Base-by-base conservation (phyloP, 1,139 yeast genomes). In the Blastobotrys serpentis region DNA sequence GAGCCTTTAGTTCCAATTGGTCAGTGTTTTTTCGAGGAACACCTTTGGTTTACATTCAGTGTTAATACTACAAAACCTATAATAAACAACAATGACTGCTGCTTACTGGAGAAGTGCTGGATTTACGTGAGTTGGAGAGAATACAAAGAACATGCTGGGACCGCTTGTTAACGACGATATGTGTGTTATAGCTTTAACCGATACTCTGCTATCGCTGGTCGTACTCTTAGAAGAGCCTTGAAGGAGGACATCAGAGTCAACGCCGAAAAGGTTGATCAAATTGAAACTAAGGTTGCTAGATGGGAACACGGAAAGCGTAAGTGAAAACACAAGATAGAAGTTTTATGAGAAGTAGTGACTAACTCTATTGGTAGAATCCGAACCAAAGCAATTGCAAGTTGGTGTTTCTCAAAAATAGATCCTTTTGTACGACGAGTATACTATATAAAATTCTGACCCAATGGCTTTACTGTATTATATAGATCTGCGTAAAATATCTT, bases 151-250 rank as follows among this genome's bases (percentile, higher is more conserved):
- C n/a, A n/a, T n/a, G n/a, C n/a, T n/a, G n/a, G n/a, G n/a, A n/a
- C n/a, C n/a, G n/a, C n/a, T n/a, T n/a, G n/a, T n/a, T n/a, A n/a
- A 1, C 10, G 34, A 14, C 30, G 11, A 33, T 17, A 11, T 6
- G 16, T 17, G 37, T 32, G 49, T n/a, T 10, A 40, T 55, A 78
- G 83, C 59, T 82, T 85, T 76, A 87, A 87, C 86, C 86, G 84
- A 72, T 92, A 92, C 73, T 77, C 90, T 71, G 81, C 96, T 61
- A 79, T 92, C 67, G 87, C 96, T 62, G 96, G 97, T 68, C 83
- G 82, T 69, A 80, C 95, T 56, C 79, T 88, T 65, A 89, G 98
- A 76, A 77, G 79, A 63, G 84, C 97, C 48, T 81, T 92, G 69
- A 92, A 92, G 78, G 84, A 90, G 60, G 96, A 90, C 64, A 71